A percentile compares a stretch with the other conserved stretches of the same genome.
These are phyloP conservation scores for Sphaerulina vaccinii DNA, from an alignment of 2,329 filamentous ascomycete species.

Conservation along the genomic window DNA sequence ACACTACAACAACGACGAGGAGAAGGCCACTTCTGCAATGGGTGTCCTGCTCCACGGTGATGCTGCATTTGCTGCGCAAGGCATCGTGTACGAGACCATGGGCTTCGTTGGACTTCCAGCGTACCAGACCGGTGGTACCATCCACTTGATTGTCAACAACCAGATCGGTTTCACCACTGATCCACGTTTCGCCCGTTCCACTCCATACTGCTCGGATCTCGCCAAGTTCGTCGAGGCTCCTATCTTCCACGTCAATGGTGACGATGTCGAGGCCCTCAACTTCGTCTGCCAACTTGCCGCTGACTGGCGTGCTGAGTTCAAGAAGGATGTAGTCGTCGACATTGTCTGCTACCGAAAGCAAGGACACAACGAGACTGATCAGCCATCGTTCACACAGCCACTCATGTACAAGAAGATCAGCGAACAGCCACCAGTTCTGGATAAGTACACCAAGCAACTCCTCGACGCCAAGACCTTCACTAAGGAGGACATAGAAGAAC, in stretches of 20 bases:
- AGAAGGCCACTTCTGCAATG: slow-evolving; percentile 86
- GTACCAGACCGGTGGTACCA: slow-evolving; percentile 95
- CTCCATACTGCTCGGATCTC: slow-evolving; percentile 98
- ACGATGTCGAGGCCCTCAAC: slow-evolving; percentile 97
- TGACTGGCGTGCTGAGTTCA: slow-evolving; percentile 98
- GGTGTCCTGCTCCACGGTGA: slow-evolving; percentile 94
- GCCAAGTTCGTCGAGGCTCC: slow-evolving; percentile 98
- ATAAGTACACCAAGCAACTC: slow-evolving; percentile 89
- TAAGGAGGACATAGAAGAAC: slow-evolving; percentile 96
- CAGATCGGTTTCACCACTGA: slow-evolving; percentile 99
- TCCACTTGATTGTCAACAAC: slow-evolving; percentile 98
- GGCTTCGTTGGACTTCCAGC: slow-evolving; percentile 94
- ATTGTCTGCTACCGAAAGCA: slow-evolving; percentile 99
- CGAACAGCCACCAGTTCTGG: slow-evolving; percentile 77
- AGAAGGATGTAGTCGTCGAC: slow-evolving; percentile 96
- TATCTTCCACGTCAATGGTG: slow-evolving; percentile 98
- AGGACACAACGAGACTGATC: slow-evolving; percentile 98
- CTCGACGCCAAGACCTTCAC: slow-evolving; percentile 91
- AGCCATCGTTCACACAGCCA: slow-evolving; percentile 98
- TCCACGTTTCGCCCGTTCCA: slow-evolving; percentile 93
- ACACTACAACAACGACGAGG: slow-evolving; percentile 98
- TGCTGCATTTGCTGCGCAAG: slow-evolving; percentile 93
- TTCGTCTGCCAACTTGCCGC: slow-evolving; percentile 96
- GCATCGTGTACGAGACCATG: slow-evolving; percentile 97
- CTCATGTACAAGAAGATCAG: slow-evolving; percentile 99